Conservation (phyloP, 2,329 filamentous ascomycete genomes). For the Aspergillus sp. region DNA sequence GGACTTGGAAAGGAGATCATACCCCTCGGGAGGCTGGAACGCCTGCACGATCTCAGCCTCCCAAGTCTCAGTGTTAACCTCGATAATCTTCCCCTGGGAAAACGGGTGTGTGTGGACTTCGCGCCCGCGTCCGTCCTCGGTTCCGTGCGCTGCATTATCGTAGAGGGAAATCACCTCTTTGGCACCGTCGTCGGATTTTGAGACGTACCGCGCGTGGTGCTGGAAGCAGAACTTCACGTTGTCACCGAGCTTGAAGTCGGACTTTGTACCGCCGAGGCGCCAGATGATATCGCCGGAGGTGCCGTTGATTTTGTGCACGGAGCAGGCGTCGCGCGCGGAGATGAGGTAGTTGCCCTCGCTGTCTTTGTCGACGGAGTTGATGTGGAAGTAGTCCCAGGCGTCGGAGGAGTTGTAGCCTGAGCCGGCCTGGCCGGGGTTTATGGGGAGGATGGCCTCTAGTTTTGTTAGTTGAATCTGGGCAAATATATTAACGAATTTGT, state of each 20-base stretch:
- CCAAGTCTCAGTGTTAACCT: slow-evolving; percentile 41
- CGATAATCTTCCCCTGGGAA: slow-evolving; percentile 47
- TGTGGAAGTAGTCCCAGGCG: slow-evolving; percentile 54
- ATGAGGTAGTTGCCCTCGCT: slow-evolving; percentile 48
- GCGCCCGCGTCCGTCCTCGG: slow-evolving; percentile 31
- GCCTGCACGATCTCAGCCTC: slow-evolving; percentile 7
- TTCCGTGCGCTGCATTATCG: slow-evolving; percentile 37
- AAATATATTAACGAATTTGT: slow-evolving; percentile 19
- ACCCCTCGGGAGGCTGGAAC: slow-evolving; percentile 14
- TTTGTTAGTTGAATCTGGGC: neutral
- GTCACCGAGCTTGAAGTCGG: slow-evolving; percentile 8
- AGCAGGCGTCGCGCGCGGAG: slow-evolving; percentile 45
- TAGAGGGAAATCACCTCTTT: slow-evolving; percentile 20
- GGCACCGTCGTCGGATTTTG: neutral
- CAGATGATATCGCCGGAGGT: slow-evolving; percentile 7
- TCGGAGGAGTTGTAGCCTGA: slow-evolving; percentile 38
- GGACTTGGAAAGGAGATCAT: slow-evolving; percentile 18
- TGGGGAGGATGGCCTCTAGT: slow-evolving; percentile 47
- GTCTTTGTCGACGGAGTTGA: slow-evolving; percentile 47
- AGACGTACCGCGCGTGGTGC: slow-evolving; percentile 8
- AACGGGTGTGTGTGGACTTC: slow-evolving; percentile 41
- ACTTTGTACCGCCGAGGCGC: slow-evolving; percentile 7
- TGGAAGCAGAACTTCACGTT: slow-evolving; percentile 14
- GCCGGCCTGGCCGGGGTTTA: slow-evolving; percentile 48
- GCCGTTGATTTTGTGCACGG: slow-evolving; percentile 8